Base-by-base conservation (phyloP, 2,329 filamentous ascomycete species). In the Aschersonia sp. region DNA sequence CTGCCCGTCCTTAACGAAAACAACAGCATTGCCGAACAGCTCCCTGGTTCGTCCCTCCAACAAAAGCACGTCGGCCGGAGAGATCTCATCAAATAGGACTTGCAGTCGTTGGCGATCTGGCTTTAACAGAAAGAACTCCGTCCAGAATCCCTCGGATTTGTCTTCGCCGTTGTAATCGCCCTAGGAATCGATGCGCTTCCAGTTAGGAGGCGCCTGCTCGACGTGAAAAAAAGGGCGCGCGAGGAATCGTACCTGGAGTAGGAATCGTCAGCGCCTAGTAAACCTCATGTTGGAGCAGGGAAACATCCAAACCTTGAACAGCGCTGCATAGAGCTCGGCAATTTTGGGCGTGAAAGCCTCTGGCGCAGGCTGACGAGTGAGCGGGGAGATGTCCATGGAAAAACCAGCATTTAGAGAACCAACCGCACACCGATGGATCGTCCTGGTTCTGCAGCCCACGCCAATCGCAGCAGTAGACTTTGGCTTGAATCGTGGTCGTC, bases 331-430 rank as follows among this genome's bases (percentile, higher is more conserved):
- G 46, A 97, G 79, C 63, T 85, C 76, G 51, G 94, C 84, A 55
- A 98, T 86, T 70, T 98, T 98, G 47, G 86, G 90, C 67, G 94
- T 85, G 63, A 98, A 96, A 41, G 83, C 79, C 64, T 94, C 85
- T 47, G 90, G 92, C 58, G 87, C 79, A 66, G 80, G 79, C 73
- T 96, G 88, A 68, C 94, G 88, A 49, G 89, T 95, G 62, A 98
- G 78, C 54, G 92, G 92, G 62, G 90, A 97, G 57, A 81, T 76
- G 71, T 94, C 87, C 87, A 94, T 94, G 54, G 49, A 45, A 39
- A 41, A 47, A n/a, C 47, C 45, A 33, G 44, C 46, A 29, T 43
- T 10, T 12, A 39, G 14, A 51, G 35, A 37, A 51, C 40, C 45
- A 35, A 42, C 45, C 37, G 46, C 48, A 39, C 42, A 11, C 10